Evolutionary conservation across 73 alveolate genomes (phyloP).

Genomic region (Paramecium primaurelia): DNA sequence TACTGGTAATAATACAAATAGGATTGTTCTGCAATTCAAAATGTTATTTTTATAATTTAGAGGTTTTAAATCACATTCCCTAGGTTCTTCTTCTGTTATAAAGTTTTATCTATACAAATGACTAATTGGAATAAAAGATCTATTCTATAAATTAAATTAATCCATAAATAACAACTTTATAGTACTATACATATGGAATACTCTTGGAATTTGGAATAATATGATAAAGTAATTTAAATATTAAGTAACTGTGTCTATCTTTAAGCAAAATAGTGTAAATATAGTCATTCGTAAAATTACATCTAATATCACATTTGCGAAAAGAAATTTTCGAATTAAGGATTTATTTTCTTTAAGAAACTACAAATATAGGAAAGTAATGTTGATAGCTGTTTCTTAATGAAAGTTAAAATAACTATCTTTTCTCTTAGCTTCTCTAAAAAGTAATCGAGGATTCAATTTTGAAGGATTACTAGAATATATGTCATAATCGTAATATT

Average conservation of each 20-base stretch:
- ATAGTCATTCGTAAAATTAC: neutral
- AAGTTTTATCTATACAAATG: conserved; percentile 25
- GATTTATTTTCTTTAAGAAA: neutral
- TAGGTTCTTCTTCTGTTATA: neutral
- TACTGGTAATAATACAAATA: neutral
- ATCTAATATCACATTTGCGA: neutral
- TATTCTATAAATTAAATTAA: neutral
- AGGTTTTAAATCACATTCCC: conserved; percentile 21
- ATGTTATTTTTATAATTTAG: neutral
- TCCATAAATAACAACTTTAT: conserved; percentile 16
- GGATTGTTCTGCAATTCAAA: neutral
- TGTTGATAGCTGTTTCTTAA: neutral
- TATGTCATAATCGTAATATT: neutral
- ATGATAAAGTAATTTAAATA: neutral
- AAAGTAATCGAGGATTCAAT: neutral
- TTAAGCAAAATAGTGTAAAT: neutral
- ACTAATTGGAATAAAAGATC: conserved; percentile 29
- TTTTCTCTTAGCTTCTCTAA: neutral
- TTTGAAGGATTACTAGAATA: neutral
- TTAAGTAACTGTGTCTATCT: neutral
- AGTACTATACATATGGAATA: neutral
- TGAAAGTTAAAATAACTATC: neutral
- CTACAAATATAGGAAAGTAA: neutral
- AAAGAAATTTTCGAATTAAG: neutral
- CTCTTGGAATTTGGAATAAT: neutral